Evolutionary conservation across 2,329 filamentous ascomycete genomes (phyloP).

Genomic region (Scolecobasidium constrictum): DNA sequence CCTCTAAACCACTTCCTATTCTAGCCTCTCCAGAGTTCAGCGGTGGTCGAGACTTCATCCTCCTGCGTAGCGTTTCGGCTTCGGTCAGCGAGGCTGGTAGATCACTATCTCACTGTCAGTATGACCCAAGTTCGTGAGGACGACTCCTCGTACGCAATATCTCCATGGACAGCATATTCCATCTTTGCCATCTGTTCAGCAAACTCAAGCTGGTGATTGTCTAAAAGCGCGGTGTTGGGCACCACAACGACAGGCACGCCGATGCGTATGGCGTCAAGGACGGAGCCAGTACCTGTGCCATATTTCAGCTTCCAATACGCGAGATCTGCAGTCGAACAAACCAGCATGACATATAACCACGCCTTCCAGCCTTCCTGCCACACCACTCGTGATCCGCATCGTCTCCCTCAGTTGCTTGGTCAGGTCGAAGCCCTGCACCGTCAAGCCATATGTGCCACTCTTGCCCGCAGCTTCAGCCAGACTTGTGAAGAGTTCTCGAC

Average conservation of each 20-base stretch:
- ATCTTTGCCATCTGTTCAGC: conserved; percentile 63
- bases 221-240: conserved; percentile 68
- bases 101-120: conserved; percentile 24
- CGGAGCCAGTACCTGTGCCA: conserved; percentile 68
- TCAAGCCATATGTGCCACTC: conserved; percentile 1
- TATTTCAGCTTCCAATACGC: no score
- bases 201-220: conserved; percentile 87
- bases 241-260: conserved; percentile 77
- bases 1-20: conserved; percentile 32
- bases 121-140: not conserved
- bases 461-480: conserved; percentile 6
- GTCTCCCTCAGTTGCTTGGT: conserved; percentile 9
- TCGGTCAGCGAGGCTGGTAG: conserved; percentile 36
- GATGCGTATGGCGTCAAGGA: conserved; percentile 69
- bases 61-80: conserved; percentile 35
- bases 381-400: conserved; percentile 43
- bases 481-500: conserved; percentile 41
- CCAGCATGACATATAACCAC: conserved; percentile 84
- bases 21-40: conserved; percentile 32
- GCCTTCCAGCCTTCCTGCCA: conserved; percentile 43
- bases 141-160: conserved; percentile 44
- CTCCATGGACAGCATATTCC: conserved; percentile 66
- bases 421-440: conserved; percentile 15
- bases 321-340: no score
- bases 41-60: conserved; percentile 39